Conservation (phyloP, 495 filamentous ascomycete species). For the Aspergillus sparsus region DNA sequence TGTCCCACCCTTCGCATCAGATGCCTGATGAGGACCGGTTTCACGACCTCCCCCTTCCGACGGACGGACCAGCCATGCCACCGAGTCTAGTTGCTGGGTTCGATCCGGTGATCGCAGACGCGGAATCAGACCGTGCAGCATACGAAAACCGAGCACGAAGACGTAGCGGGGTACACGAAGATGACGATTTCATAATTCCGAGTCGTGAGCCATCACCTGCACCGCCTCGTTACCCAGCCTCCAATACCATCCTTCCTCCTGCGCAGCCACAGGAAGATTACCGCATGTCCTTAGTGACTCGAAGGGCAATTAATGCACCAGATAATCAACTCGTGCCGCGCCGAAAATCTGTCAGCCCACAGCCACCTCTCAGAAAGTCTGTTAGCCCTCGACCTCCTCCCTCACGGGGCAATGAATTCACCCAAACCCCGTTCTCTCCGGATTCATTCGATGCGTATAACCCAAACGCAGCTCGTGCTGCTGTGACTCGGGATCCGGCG, state of each 20-base stretch:
- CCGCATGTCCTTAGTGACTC: constrained; percentile 13
- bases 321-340: constrained; percentile 19
- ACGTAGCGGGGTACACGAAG: constrained; percentile 35
- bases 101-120: constrained; percentile 58
- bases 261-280: constrained; percentile 33
- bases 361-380: constrained; percentile 18
- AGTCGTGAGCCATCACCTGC: constrained; percentile 27
- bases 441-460: constrained; percentile 67
- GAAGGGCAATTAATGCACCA: constrained; percentile 15
- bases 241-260: constrained; percentile 36
- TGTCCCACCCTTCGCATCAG: constrained; percentile 20
- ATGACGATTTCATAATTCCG: constrained; percentile 31
- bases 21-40: constrained; percentile 20
- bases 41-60: constrained; percentile 34
- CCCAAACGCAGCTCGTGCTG: constrained; percentile 40
- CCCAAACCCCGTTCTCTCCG: constrained; percentile 80
- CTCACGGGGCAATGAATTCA: constrained; percentile 33
- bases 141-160: constrained; percentile 30
- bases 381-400: constrained; percentile 22
- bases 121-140: constrained; percentile 50
- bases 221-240: constrained; percentile 32
- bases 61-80: constrained; percentile 54
- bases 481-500: constrained; percentile 32
- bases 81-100: constrained; percentile 70
- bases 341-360: constrained; percentile 3